A percentile compares a stretch with the other conserved stretches of the same genome.
Evolutionary conservation across 75 land plant genomes (phyloP).

Genomic region (Ceratopteris richardii): DNA sequence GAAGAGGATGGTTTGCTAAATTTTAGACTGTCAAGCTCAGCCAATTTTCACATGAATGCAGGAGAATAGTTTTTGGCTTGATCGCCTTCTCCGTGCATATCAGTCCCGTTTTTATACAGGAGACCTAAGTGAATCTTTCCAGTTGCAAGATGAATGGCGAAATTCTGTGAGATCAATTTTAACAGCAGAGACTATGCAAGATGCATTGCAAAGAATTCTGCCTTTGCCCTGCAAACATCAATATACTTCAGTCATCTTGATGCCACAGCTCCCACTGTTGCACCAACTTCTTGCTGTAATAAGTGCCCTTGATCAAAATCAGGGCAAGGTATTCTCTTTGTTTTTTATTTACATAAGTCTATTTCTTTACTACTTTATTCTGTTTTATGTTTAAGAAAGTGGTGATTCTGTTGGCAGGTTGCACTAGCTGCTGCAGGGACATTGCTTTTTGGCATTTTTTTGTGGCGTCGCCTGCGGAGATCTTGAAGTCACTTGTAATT

Average conservation of each 20-base stretch:
- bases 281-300: conserved; percentile 30
- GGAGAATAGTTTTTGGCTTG: conserved; percentile 96
- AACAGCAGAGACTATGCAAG: conserved; percentile 45
- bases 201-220: conserved; percentile 65
- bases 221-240: conserved; percentile 78
- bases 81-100: conserved; percentile 82
- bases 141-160: conserved; percentile 85
- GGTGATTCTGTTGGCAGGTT: conserved; percentile 22
- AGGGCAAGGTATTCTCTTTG: conserved; percentile 44
- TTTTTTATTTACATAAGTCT: not conserved
- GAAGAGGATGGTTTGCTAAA: too few relatives aligned
- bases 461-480: conserved; percentile 45
- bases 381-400: not conserved
- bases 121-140: conserved; percentile 54
- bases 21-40: too few relatives aligned
- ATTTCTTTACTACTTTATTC: not conserved
- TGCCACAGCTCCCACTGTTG: conserved; percentile 51
- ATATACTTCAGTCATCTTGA: conserved; percentile 71
- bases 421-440: conserved; percentile 32
- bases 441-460: conserved; percentile 23
- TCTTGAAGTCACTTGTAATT: not conserved
- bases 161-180: conserved; percentile 52
- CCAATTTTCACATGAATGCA: conserved; percentile 17
- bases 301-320: conserved; percentile 1
- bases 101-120: conserved; percentile 86